These are phyloP conservation scores for Lipomyces kockii DNA, from an alignment of 805 yeast genomes.

Conservation along the genomic window DNA sequence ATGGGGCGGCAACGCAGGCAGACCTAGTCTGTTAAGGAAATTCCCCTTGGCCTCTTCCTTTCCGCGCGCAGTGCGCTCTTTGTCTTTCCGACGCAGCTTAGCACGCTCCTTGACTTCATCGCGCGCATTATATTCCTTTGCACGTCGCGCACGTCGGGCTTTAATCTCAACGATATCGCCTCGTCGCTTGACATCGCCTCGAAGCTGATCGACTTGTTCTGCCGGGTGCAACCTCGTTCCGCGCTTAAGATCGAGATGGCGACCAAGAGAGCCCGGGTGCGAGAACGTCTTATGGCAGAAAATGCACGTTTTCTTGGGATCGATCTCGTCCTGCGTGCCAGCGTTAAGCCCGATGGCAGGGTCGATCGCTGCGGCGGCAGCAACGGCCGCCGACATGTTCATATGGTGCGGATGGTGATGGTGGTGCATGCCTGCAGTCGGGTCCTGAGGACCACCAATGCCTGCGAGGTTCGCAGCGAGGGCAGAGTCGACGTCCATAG, in stretches of 20 bases:
- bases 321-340: slow-evolving; percentile 24
- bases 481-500: slow-evolving; percentile 33
- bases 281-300: slow-evolving; percentile 61
- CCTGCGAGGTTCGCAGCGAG: slow-evolving; percentile 35
- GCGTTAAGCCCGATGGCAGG: slow-evolving; percentile 25
- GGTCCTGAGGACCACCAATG: slow-evolving; percentile 27
- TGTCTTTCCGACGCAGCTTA: slow-evolving; percentile 51
- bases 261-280: slow-evolving; percentile 62
- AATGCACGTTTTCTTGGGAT: slow-evolving; percentile 50
- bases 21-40: slow-evolving; percentile 48
- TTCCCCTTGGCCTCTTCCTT: slow-evolving; percentile 46
- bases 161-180: slow-evolving; percentile 53
- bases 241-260: slow-evolving; percentile 61
- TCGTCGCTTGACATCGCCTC: slow-evolving; percentile 57
- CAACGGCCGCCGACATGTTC: slow-evolving; percentile 28
- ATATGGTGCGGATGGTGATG: slow-evolving; percentile 33
- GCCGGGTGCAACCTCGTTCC: slow-evolving; percentile 60
- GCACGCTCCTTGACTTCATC: slow-evolving; percentile 56
- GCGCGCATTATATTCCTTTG: slow-evolving; percentile 54
- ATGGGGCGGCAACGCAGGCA: slow-evolving; percentile 50
- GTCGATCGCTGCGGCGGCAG: slow-evolving; percentile 37
- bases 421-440: slow-evolving; percentile 25
- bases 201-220: slow-evolving; percentile 52
- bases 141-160: slow-evolving; percentile 49
- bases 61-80: slow-evolving; percentile 52